Evolutionary conservation across 2,329 filamentous ascomycete genomes (phyloP).

Genomic region (Mycosphaerelloides madeirae): DNA sequence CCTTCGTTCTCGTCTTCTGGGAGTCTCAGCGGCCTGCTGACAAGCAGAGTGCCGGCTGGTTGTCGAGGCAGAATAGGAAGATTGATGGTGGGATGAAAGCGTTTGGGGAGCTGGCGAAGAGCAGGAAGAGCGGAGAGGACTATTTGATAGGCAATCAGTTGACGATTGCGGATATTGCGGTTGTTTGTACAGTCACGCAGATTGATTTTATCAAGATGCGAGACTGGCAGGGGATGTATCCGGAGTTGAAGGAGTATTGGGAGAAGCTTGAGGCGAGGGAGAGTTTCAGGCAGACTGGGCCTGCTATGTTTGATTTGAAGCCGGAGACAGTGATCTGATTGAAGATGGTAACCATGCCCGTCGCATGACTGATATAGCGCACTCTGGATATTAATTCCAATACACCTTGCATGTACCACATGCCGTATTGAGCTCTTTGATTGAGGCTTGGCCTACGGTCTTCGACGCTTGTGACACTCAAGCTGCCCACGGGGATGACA

Average conservation of each 20-base stretch:
- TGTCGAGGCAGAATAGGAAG: constrained; percentile 15
- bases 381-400: too few species aligned
- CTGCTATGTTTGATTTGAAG: constrained; percentile 15
- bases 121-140: constrained; percentile 1
- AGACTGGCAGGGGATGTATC: constrained; percentile 17
- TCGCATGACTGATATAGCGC: too few species aligned
- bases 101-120: constrained; percentile 11
- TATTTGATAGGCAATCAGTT: constrained; percentile 13
- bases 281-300: constrained; percentile 13
- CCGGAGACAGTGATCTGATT: constrained; percentile 3
- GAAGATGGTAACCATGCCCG: too few species aligned
- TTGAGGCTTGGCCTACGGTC: too few species aligned
- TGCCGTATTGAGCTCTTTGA: too few species aligned
- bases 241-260: constrained; percentile 12
- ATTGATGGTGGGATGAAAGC: constrained; percentile 14
- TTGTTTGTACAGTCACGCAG: constrained; percentile 15
- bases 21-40: constrained; percentile 9
- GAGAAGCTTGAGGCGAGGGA: constrained; percentile 13
- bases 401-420: too few species aligned
- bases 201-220: constrained; percentile 13
- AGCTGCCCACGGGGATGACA: too few species aligned
- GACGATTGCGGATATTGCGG: constrained; percentile 22
- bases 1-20: constrained; percentile 16
- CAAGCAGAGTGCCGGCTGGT: constrained; percentile 12
- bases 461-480: too few species aligned